Evolutionary conservation across 306 rosid genomes (phyloP).

Genomic region (Vachellia pachyceras): DNA sequence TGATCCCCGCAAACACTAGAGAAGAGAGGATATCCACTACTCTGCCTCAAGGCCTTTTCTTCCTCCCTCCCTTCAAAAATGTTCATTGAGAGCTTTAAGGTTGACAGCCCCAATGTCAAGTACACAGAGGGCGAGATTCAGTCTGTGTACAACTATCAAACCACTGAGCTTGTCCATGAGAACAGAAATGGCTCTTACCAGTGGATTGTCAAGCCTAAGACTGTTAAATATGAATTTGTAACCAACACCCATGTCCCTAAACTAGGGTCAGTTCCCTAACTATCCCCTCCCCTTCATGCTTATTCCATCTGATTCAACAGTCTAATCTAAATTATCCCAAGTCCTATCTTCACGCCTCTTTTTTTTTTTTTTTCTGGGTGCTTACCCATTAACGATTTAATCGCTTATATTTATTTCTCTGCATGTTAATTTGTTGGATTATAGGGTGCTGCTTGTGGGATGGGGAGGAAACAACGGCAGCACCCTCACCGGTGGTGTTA

Average conservation of each 20-base stretch:
- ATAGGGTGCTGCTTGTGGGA: constrained; percentile 95
- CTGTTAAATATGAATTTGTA: constrained; percentile 80
- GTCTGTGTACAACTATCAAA: constrained; percentile 83
- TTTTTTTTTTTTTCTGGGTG: neutral
- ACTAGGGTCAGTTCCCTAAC: constrained; percentile 69
- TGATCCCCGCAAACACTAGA: neutral
- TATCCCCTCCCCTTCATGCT: neutral
- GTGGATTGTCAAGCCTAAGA: constrained; percentile 90
- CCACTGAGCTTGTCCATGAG: constrained; percentile 93
- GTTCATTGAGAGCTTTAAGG: constrained; percentile 91
- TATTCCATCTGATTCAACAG: neutral
- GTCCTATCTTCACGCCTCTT: neutral
- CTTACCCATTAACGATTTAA: neutral
- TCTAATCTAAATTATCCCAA: too few relatives aligned
- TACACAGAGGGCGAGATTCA: constrained; percentile 81
- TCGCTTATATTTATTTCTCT: neutral
- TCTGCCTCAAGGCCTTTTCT: neutral
- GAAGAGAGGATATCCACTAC: neutral
- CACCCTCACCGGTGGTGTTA: constrained; percentile 90
- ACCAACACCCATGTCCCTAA: constrained; percentile 79
- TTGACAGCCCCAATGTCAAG: constrained; percentile 79
- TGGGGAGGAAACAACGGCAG: constrained; percentile 99
- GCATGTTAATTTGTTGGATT: neutral
- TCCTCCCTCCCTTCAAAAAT: constrained; percentile 34
- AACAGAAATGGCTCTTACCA: constrained; percentile 80